A percentile compares a stretch with the other conserved stretches of the same genome.
phyloP scores from a whole-genome alignment of 139 green algal species.

The Spirogloea muscicola region DNA sequence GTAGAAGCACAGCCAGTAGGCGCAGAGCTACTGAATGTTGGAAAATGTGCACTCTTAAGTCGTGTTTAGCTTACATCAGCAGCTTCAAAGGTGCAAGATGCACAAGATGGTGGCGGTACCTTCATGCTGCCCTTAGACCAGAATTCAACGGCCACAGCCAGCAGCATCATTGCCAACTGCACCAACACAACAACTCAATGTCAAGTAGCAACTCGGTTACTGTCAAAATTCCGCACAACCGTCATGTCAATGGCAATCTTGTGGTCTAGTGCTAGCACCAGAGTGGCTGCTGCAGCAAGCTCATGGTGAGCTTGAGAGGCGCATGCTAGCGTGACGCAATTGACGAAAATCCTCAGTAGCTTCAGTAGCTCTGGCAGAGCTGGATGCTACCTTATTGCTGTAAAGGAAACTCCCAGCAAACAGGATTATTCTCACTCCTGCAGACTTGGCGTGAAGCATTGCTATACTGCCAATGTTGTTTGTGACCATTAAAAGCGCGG shows the following conservation, averaged over 20 bases:
- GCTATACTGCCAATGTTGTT: conserved; percentile 34
- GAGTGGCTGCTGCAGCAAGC: too few species aligned
- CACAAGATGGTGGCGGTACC: conserved; percentile 1
- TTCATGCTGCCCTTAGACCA: conserved; percentile 41
- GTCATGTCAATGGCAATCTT: too few species aligned
- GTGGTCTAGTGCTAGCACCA: too few species aligned
- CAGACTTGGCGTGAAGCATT: conserved; percentile 31
- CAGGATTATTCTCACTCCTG: conserved; percentile 17
- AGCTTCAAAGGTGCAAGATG: too few species aligned
- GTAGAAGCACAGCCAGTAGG: neutral
- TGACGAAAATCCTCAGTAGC: too few species aligned
- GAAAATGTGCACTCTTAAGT: neutral
- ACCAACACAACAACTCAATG: too few species aligned
- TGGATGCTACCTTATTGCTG: conserved; percentile 37
- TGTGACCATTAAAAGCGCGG: conserved; percentile 40
- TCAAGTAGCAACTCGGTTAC: too few species aligned
- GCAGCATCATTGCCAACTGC: conserved; percentile 33
- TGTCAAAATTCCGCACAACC: too few species aligned
- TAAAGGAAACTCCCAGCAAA: conserved; percentile 38
- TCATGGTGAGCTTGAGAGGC: too few species aligned
- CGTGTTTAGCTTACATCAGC: neutral
- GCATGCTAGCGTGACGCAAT: too few species aligned
- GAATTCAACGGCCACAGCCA: conserved; percentile 35
- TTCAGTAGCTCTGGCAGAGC: too few species aligned
- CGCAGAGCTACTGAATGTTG: neutral